Evolutionary conservation across 2,329 filamentous ascomycete genomes (phyloP).

Genomic region (Sarocladiaceae sp.): DNA sequence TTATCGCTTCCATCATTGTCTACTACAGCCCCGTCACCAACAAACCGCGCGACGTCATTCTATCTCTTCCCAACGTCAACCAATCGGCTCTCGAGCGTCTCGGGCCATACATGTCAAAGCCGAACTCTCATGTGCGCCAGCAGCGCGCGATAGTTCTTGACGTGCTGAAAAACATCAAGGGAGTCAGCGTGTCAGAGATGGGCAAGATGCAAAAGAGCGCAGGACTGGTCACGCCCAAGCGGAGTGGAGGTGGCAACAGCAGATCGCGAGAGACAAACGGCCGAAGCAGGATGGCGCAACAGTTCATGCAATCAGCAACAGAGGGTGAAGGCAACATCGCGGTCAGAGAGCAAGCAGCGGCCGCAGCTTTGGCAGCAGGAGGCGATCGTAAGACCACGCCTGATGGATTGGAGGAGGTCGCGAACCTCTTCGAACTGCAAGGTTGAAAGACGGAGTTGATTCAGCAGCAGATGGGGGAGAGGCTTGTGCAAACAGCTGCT

Average conservation of each 20-base stretch:
- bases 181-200: slow-evolving; percentile 88
- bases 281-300: slow-evolving; percentile 51
- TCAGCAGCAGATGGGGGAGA: too few species aligned
- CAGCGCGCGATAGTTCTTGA: slow-evolving; percentile 80
- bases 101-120: slow-evolving; percentile 52
- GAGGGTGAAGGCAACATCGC: slow-evolving; percentile 22
- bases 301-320: slow-evolving; percentile 43
- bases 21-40: slow-evolving; percentile 64
- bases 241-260: slow-evolving; percentile 43
- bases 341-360: slow-evolving; percentile 25
- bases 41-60: slow-evolving; percentile 69
- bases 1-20: slow-evolving; percentile 80
- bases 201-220: slow-evolving; percentile 66
- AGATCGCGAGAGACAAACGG: slow-evolving; percentile 54
- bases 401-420: slow-evolving; percentile 49
- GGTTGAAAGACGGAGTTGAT: slow-evolving; percentile 15
- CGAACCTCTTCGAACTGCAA: slow-evolving; percentile 39
- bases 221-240: slow-evolving; percentile 24
- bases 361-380: slow-evolving; percentile 19
- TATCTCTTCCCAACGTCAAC: slow-evolving; percentile 72
- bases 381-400: slow-evolving; percentile 32
- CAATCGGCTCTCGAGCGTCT: slow-evolving; percentile 60
- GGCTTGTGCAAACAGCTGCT: too few species aligned
- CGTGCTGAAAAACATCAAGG: slow-evolving; percentile 77
- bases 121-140: slow-evolving; percentile 58